A percentile compares a stretch with the other conserved stretches of the same genome.
phyloP scores from a whole-genome alignment of 2,329 filamentous ascomycete species.

The Fusarium graminum region DNA sequence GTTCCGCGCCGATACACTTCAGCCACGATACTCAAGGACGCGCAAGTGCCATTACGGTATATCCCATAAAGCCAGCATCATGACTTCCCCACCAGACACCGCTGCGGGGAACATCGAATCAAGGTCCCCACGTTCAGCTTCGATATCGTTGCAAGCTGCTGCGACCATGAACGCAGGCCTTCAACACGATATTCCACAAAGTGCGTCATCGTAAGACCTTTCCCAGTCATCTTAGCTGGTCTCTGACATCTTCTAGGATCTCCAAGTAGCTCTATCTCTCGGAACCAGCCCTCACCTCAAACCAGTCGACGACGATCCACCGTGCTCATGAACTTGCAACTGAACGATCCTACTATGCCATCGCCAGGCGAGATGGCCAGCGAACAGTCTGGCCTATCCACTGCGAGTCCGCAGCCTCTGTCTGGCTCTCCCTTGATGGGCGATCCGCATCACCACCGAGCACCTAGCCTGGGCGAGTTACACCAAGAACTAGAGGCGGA shows the following conservation, averaged over 20 bases:
- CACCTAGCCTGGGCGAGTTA: conserved; percentile 80
- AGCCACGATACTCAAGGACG: not conserved
- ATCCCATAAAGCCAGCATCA: conserved; percentile 23
- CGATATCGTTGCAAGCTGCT: conserved; percentile 79
- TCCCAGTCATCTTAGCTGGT: not conserved
- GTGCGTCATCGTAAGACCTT: conserved; percentile 56
- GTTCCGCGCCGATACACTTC: not conserved
- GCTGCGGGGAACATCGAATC: conserved; percentile 57
- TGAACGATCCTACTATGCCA: conserved; percentile 77
- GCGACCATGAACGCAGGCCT: conserved; percentile 83
- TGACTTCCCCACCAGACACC: conserved; percentile 51
- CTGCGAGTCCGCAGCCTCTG: conserved; percentile 61
- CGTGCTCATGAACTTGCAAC: conserved; percentile 78
- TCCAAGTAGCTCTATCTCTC: conserved; percentile 65
- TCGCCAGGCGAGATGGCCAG: conserved; percentile 77
- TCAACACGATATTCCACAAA: conserved; percentile 71
- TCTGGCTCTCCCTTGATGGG: conserved; percentile 62
- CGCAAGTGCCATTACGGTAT: not conserved
- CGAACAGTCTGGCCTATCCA: conserved; percentile 51
- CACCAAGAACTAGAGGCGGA: conserved; percentile 85
- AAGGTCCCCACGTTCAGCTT: conserved; percentile 73
- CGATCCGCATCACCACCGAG: conserved; percentile 73
- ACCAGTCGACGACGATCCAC: conserved; percentile 73
- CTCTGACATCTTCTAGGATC: conserved; percentile 56
- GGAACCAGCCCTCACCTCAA: conserved; percentile 60